These are phyloP conservation scores for Solanum appendiculatum DNA, from an alignment of 257 asterid genomes.

Conservation along the genomic window DNA sequence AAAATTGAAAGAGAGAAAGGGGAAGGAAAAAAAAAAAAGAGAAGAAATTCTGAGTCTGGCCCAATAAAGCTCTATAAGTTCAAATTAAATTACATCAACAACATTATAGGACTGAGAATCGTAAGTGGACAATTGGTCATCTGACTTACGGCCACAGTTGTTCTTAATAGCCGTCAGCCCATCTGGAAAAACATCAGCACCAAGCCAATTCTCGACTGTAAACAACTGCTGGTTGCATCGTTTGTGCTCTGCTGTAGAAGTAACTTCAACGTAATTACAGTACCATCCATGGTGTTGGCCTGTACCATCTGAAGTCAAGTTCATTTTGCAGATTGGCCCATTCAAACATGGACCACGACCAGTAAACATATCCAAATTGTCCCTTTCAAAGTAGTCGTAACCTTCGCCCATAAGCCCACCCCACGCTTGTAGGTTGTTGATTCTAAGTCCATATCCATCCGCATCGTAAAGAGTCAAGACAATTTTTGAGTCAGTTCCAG, in stretches of 20 bases:
- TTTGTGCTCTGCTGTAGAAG: constrained; percentile 36
- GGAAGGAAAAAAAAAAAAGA: too few species aligned
- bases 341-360: constrained; percentile 57
- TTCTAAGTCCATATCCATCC: constrained; percentile 29
- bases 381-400: constrained; percentile 53
- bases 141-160: constrained; percentile 10
- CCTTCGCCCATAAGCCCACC: constrained; percentile 67
- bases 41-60: neutral
- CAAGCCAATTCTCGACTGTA: constrained; percentile 65
- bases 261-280: constrained; percentile 43
- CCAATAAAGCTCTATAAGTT: neutral
- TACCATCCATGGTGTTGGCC: constrained; percentile 66
- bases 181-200: constrained; percentile 38
- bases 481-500: constrained; percentile 59
- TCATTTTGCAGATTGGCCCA: constrained; percentile 44
- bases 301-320: constrained; percentile 53
- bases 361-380: constrained; percentile 52
- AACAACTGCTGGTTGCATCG: constrained; percentile 31
- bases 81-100: neutral
- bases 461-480: constrained; percentile 36
- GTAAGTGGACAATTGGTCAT: neutral
- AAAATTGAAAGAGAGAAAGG: neutral
- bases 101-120: neutral
- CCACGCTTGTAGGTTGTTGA: constrained; percentile 44
- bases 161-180: constrained; percentile 39